Base-by-base conservation (phyloP, 345 rosid species). In the Lumnitzera littorea region DNA sequence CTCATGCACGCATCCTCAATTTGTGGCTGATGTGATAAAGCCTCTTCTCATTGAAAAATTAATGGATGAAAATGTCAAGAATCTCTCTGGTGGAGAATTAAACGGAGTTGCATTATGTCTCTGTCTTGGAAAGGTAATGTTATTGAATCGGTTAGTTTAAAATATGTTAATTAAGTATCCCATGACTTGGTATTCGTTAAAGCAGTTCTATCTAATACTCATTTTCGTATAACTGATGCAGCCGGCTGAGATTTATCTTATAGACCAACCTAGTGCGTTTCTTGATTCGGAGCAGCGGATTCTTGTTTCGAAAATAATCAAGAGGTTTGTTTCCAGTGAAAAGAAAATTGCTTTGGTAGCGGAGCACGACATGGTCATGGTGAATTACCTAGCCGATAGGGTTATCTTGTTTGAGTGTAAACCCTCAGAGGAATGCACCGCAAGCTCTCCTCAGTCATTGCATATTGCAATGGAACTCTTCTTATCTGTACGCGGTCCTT, bases 231-330 rank as follows among this genome's bases (percentile, higher is more conserved):
- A 12, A 48, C 48, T 29, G 41, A 20, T 79, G 77, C 95, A 94
- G 99, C 97, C 98, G 2, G 99, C 99, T 11, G 99, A 95, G 62
- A 91, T 95, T 59, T 95, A 95, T 74, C 76, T 95, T 65, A 95
- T 95, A 29, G 99, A 95, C 73, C 98, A 95, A 72, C 99, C 97
- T 13, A 91, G 95, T 82, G 97, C 99, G 13, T 88, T 91, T 83
- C 92, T 95, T 24, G 99, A 95, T 60, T 95, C 99, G 2, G 99
- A 95, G 91, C 99, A 91, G 79, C 96, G 97, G 74, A 91, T 91
- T 27, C 86, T 88, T 73, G 99, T 98, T 60, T 88, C 96, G 24
- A 91, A 91, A 83, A 98, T 95, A 76, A 95, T 91, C 20, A 88
- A 95, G 85, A 80, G 97, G 74, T 95, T 91, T 70, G 91, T 95